Evolutionary conservation across 2,329 filamentous ascomycete genomes (phyloP).

Genomic region (Ilyonectria destructans): DNA sequence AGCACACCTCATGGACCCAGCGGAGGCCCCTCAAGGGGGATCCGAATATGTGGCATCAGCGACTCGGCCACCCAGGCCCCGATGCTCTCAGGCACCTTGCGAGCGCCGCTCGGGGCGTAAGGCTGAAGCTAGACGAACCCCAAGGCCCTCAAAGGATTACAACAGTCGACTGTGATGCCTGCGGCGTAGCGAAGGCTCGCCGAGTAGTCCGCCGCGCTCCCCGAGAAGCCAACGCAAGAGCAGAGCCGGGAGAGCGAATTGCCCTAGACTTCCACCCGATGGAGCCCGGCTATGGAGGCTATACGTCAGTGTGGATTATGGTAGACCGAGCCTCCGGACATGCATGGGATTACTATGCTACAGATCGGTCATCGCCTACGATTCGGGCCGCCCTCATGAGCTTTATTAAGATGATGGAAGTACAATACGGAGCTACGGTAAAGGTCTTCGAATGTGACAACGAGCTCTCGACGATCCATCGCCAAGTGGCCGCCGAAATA

Average conservation of each 20-base stretch:
- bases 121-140: not conserved
- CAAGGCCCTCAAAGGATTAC: not conserved
- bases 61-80: not conserved
- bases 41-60: not conserved
- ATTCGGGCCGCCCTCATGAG: not conserved
- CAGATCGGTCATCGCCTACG: not conserved
- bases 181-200: not conserved
- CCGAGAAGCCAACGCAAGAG: not conserved
- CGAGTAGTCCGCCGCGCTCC: not conserved
- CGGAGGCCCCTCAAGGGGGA: not conserved
- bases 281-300: not conserved
- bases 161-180: not conserved
- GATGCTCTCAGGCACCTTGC: not conserved
- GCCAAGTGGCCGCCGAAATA: not conserved
- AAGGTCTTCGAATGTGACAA: not conserved
- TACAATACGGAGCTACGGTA: not conserved
- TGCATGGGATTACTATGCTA: not conserved
- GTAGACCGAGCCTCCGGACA: not conserved
- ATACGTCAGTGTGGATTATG: not conserved
- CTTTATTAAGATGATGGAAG: not conserved
- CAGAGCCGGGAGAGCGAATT: not conserved
- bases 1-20: not conserved
- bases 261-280: not conserved
- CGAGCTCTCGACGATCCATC: not conserved
- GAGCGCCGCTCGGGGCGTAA: not conserved